A percentile compares a stretch with the other conserved stretches of the same genome.
These are phyloP conservation scores for Euclidium syriacum DNA, from an alignment of 345 rosid genomes.

Conservation along the genomic window DNA sequence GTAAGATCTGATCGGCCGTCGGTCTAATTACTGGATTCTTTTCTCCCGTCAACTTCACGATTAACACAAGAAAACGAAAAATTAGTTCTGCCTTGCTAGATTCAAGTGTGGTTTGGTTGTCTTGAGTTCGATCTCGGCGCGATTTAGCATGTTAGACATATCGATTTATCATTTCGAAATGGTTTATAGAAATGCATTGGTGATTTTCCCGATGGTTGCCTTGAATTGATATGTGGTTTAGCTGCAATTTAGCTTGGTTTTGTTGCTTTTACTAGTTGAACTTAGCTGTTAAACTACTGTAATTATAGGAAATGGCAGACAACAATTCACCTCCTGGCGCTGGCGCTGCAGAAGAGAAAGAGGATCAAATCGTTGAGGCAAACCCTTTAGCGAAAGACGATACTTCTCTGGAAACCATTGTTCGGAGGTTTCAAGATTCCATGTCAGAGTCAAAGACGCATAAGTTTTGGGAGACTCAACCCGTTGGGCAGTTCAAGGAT, in stretches of 20 bases:
- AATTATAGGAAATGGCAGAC: slow-evolving; percentile 49
- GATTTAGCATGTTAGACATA: not conserved
- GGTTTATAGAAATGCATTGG: not conserved
- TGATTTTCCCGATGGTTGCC: not conserved
- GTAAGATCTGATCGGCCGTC: slow-evolving; percentile 19
- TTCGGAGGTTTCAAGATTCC: slow-evolving; percentile 62
- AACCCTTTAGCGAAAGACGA: slow-evolving; percentile 35
- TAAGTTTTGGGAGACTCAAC: slow-evolving; percentile 94
- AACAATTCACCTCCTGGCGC: slow-evolving; percentile 47
- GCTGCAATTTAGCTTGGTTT: too few relatives aligned
- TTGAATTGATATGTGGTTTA: not conserved
- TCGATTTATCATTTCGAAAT: not conserved
- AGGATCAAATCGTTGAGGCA: slow-evolving; percentile 44
- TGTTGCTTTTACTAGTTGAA: not conserved
- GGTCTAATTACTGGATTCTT: not conserved
- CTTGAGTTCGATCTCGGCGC: not conserved
- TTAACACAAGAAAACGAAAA: not conserved
- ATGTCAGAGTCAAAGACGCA: slow-evolving; percentile 51
- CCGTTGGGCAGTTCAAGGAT: slow-evolving; percentile 83
- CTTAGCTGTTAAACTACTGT: slow-evolving; percentile 16
- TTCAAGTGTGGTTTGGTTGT: not conserved
- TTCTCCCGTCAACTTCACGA: not conserved
- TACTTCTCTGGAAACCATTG: slow-evolving; percentile 53
- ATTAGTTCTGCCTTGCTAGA: not conserved
- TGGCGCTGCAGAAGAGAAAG: slow-evolving; percentile 47